These are phyloP conservation scores for Dactylellina cionopaga DNA, from an alignment of 2,329 filamentous ascomycete species.

Conservation along the genomic window DNA sequence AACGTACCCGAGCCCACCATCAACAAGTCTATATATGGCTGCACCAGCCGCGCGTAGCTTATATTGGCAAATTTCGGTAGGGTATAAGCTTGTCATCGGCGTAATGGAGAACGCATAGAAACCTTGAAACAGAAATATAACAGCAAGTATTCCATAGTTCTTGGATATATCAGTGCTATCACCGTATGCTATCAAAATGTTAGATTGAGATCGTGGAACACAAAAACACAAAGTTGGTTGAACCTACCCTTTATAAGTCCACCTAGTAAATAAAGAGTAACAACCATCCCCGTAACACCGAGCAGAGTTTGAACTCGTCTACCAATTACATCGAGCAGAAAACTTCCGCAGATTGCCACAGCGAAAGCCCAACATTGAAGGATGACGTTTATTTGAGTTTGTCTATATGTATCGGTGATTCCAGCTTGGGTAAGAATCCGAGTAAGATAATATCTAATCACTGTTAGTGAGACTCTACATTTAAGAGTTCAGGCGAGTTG, in stretches of 20 bases:
- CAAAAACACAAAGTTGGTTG: too few relatives aligned
- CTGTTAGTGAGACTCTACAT: neutral
- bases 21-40: constrained; percentile 58
- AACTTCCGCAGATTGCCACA: constrained; percentile 59
- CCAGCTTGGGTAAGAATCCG: constrained; percentile 59
- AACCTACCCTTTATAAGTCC: constrained; percentile 57
- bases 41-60: constrained; percentile 59
- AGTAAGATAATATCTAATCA: constrained; percentile 57
- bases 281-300: constrained; percentile 56
- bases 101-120: constrained; percentile 60
- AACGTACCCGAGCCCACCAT: constrained; percentile 57
- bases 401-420: constrained; percentile 57
- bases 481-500: neutral
- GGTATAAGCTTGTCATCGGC: constrained; percentile 59
- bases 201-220: too few relatives aligned
- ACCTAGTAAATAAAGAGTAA: constrained; percentile 55
- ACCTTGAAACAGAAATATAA: constrained; percentile 60
- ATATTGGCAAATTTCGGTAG: constrained; percentile 59
- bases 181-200: constrained; percentile 57
- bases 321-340: constrained; percentile 59
- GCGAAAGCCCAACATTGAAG: constrained; percentile 61
- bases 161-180: constrained; percentile 60
- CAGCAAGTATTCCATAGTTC: constrained; percentile 61
- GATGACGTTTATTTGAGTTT: constrained; percentile 59
- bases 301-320: constrained; percentile 58